Evolutionary conservation across 1,284 basidiomycete genomes (phyloP), one percentile per base, ranked within the genome.

Genomic region (Pyrrhoderma noxium): DNA sequence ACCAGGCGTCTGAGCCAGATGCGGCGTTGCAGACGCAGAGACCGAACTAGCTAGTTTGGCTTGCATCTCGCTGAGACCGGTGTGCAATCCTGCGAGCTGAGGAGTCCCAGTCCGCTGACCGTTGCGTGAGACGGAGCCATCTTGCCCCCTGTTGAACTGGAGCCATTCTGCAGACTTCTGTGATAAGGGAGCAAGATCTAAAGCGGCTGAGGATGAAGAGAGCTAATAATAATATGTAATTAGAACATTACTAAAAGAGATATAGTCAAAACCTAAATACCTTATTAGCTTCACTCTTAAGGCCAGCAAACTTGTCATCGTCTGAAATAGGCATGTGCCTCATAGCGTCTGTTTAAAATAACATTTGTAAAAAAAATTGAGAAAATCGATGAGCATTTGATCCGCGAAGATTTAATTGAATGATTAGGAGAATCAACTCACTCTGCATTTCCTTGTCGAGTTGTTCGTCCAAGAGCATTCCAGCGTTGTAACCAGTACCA

Each of bases 81-180:
- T 71, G 7, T 78, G 77, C 53, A 84, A 64, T 8, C 53, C 54
- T 8, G 59, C 53, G n/a, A 59, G 52, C 36, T 57, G 54, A 16
- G 85, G 83, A 2, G 85, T 86, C 40, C 82, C 80, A 19, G 72
- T 80, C 44, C 83, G 79, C 56, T 82, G 77, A 49, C 85, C 82
- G 35, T 69, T 63, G 51, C 82, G 77, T 39, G 71, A 67, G 49
- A 66, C 65, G 45, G 79, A 61, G 22, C 72, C 70, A 43, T 85
- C 85, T 49, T 79, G 74, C 53, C 70, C 71, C 62, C 82, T 77
- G 49, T 79, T 75, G 67, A 93, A 96, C 63, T 89, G 89, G 40
- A 93, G 89, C 94, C 94, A 97, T 65, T 97, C 93, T 2, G 92
- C 92, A 1, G 85, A 75, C 64, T 89, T 89, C 62, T 92, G 89